These are phyloP conservation scores for Lichtheimia ornata DNA, from an alignment of 371 early-diverging fungal genomes.

Conservation along the genomic window DNA sequence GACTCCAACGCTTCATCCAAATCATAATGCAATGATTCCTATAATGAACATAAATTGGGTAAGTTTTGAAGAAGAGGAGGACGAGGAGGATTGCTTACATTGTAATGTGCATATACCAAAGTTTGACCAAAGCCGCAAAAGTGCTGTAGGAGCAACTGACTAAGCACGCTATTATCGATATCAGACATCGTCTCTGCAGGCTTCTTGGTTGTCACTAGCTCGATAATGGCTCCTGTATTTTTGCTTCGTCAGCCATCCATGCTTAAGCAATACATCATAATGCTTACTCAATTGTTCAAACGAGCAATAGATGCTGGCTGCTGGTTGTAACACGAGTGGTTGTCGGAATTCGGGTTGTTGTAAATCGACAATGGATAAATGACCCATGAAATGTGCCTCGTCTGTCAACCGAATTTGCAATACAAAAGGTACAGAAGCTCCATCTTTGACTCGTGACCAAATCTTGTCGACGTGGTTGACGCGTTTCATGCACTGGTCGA, in stretches of 20 bases:
- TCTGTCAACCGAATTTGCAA: constrained; percentile 16
- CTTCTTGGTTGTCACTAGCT: too few relatives aligned
- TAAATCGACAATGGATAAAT: constrained; percentile 14
- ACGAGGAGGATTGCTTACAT: constrained; percentile 7
- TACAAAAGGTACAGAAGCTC: constrained; percentile 8
- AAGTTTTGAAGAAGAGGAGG: background rate
- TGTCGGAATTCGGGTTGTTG: constrained; percentile 9
- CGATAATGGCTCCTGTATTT: background rate
- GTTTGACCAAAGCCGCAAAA: constrained; percentile 13
- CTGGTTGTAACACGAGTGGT: background rate
- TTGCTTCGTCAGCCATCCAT: too few relatives aligned
- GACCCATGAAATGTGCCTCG: constrained; percentile 14
- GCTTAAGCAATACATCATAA: background rate
- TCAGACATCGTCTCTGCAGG: too few relatives aligned
- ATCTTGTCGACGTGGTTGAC: background rate
- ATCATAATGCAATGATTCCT: constrained; percentile 7
- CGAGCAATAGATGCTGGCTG: constrained; percentile 7
- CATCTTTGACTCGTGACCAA: constrained; percentile 13
- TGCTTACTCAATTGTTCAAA: constrained; percentile 16
- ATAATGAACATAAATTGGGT: background rate
- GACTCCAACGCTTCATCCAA: constrained; percentile 14
- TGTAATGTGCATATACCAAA: constrained; percentile 13
- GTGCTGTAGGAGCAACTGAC: constrained; percentile 6
- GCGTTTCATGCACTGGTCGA: constrained; percentile 10
- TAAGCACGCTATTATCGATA: constrained; percentile 4